A percentile compares a stretch with the other conserved stretches of the same genome.
Evolutionary conservation across 306 rosid species (phyloP).

Genomic region (Begonia fuchsioides): DNA sequence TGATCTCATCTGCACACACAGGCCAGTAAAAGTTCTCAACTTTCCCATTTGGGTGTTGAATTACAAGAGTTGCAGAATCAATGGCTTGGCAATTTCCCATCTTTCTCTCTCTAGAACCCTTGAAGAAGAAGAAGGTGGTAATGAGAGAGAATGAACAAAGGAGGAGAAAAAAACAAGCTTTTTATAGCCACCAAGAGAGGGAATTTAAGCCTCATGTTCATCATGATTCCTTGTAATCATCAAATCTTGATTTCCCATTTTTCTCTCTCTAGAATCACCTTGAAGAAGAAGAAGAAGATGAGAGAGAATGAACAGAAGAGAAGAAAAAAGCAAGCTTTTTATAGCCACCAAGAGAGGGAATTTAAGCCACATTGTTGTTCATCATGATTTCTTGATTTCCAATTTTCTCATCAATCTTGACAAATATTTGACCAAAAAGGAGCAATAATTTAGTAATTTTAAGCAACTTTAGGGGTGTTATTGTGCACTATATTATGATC

Average conservation of each 20-base stretch:
- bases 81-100: constrained; percentile 98
- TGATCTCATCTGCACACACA: constrained; percentile 63
- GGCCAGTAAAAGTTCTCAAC: constrained; percentile 61
- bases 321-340: constrained; percentile 7
- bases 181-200: constrained; percentile 9
- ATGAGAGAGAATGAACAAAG: constrained; percentile 1
- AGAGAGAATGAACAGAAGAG: too few relatives aligned
- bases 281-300: too few relatives aligned
- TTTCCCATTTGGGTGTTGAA: constrained; percentile 85
- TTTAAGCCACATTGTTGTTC: background rate
- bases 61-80: constrained; percentile 80
- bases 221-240: too few relatives aligned
- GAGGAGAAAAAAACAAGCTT: constrained; percentile 5
- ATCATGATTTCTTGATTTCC: too few relatives aligned
- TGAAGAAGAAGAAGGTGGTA: constrained; percentile 3
- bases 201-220: background rate
- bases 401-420: background rate
- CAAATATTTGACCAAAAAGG: background rate
- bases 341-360: constrained; percentile 8
- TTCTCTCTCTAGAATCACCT: too few relatives aligned
- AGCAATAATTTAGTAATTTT: too few relatives aligned
- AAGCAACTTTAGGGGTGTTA: constrained; percentile 2
- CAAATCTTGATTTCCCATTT: too few relatives aligned
- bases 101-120: constrained; percentile 6
- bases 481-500: constrained; percentile 10